phyloP scores from a whole-genome alignment of 352 stramenopile species.

The Globisporangium cystogenes region DNA sequence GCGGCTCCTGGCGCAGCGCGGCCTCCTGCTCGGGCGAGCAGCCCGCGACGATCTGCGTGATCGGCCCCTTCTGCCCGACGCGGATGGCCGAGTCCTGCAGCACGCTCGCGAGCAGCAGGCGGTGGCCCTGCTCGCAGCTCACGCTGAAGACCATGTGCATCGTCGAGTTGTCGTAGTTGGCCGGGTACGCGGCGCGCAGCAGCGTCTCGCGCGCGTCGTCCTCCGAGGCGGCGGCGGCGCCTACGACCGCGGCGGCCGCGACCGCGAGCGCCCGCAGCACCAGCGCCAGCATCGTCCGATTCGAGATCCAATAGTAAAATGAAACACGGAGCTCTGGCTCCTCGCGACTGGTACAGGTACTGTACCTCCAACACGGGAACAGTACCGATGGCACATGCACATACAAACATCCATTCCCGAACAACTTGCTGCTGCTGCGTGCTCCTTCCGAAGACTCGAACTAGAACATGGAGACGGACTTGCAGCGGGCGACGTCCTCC shows the following conservation, averaged over 20 bases:
- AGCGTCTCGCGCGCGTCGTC: not conserved
- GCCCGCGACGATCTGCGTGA: slow-evolving; percentile 25
- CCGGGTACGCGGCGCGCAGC: slow-evolving; percentile 3
- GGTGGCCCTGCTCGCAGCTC: slow-evolving; percentile 18
- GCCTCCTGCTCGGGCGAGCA: slow-evolving; percentile 12
- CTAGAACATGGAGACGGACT: slow-evolving; percentile 17
- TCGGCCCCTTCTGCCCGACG: slow-evolving; percentile 18
- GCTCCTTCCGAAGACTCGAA: no score
- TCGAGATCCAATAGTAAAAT: no score
- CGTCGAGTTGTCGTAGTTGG: slow-evolving; percentile 8
- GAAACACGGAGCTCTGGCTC: no score
- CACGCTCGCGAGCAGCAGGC: slow-evolving; percentile 13
- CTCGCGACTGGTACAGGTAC: no score
- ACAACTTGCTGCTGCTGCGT: no score
- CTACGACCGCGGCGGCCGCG: not conserved
- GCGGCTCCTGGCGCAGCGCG: slow-evolving; percentile 8
- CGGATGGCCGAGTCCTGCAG: slow-evolving; percentile 18
- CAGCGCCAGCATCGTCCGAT: not conserved
- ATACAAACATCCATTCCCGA: no score
- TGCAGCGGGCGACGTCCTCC: slow-evolving; percentile 32
- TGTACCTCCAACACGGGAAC: no score
- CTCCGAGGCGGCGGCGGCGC: not conserved
- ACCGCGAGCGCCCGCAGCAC: not conserved
- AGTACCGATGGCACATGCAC: no score
- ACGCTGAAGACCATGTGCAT: slow-evolving; percentile 26